phyloP scores from a whole-genome alignment of 78 protist species.

The Speleostelium caveatum region DNA sequence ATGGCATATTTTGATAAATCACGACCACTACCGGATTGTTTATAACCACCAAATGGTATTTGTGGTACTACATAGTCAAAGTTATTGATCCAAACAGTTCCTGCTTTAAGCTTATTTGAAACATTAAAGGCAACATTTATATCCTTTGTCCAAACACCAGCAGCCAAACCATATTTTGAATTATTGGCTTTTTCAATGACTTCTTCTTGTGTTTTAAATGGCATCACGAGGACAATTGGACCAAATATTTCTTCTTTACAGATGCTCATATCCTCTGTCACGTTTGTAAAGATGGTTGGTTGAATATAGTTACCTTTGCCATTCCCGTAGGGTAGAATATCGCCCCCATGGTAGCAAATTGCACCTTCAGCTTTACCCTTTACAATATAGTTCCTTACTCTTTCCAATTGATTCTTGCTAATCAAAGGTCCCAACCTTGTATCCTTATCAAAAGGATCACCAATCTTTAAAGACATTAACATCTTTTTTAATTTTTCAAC shows the following conservation, averaged over 20 bases:
- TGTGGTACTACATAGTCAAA: neutral
- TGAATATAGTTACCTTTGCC: slow-evolving; percentile 82
- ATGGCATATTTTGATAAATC: slow-evolving; percentile 52
- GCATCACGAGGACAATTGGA: slow-evolving; percentile 79
- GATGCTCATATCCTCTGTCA: slow-evolving; percentile 75
- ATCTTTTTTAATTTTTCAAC: slow-evolving; percentile 18
- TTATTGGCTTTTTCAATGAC: slow-evolving; percentile 84
- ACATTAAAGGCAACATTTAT: slow-evolving; percentile 27
- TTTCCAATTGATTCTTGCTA: slow-evolving; percentile 76
- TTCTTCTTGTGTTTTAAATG: slow-evolving; percentile 80
- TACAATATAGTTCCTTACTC: slow-evolving; percentile 36
- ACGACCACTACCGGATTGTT: slow-evolving; percentile 51
- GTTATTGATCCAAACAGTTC: slow-evolving; percentile 58
- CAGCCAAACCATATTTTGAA: slow-evolving; percentile 86
- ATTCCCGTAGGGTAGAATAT: neutral
- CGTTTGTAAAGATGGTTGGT: slow-evolving; percentile 86
- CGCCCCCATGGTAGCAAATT: slow-evolving; percentile 40
- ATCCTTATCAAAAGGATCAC: slow-evolving; percentile 68
- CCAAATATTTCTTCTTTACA: slow-evolving; percentile 92
- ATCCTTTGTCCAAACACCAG: slow-evolving; percentile 82
- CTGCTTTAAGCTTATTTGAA: slow-evolving; percentile 34
- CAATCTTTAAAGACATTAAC: slow-evolving; percentile 30
- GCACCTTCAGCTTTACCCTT: slow-evolving; percentile 77
- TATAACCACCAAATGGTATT: slow-evolving; percentile 73
- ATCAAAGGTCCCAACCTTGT: slow-evolving; percentile 69